These are phyloP conservation scores for Kwoniella sp. DNA, from an alignment of 768 basidiomycete genomes.

Conservation along the genomic window DNA sequence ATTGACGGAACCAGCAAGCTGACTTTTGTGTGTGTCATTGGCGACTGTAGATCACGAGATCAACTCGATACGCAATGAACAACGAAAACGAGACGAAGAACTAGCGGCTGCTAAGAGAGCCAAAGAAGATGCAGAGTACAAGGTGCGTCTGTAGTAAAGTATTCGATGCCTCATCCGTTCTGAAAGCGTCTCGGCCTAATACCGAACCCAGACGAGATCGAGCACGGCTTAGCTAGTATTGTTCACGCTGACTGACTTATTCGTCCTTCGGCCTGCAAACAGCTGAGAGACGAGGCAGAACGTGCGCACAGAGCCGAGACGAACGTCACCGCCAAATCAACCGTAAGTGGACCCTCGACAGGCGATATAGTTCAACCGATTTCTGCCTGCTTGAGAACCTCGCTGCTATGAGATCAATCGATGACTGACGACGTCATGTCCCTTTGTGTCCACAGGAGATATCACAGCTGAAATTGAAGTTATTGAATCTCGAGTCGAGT, in stretches of 20 bases:
- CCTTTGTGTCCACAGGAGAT: conserved; percentile 41
- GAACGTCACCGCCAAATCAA: conserved; percentile 24
- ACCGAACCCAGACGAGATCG: too few species aligned
- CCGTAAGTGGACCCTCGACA: conserved; percentile 34
- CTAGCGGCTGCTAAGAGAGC: conserved; percentile 31
- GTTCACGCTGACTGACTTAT: not conserved
- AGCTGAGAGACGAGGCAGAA: conserved; percentile 48
- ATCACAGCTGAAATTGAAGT: conserved; percentile 33
- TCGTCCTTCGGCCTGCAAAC: too few species aligned
- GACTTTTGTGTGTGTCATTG: not conserved
- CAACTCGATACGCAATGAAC: conserved; percentile 50
- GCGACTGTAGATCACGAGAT: conserved; percentile 46
- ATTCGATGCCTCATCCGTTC: too few species aligned
- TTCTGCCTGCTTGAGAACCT: not conserved
- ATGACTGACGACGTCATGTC: not conserved
- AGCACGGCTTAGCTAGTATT: not conserved
- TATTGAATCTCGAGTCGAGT: conserved; percentile 51
- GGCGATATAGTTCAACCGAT: not conserved
- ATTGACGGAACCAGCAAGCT: too few species aligned
- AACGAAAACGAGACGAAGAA: conserved; percentile 20
- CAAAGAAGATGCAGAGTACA: conserved; percentile 45
- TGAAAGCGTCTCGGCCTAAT: not conserved
- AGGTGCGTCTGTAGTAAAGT: too few species aligned
- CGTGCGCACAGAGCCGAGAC: conserved; percentile 38
- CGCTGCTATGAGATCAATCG: not conserved